Evolutionary conservation across 1,139 yeast genomes (phyloP).

Genomic region (Protomyces inouyei): DNA sequence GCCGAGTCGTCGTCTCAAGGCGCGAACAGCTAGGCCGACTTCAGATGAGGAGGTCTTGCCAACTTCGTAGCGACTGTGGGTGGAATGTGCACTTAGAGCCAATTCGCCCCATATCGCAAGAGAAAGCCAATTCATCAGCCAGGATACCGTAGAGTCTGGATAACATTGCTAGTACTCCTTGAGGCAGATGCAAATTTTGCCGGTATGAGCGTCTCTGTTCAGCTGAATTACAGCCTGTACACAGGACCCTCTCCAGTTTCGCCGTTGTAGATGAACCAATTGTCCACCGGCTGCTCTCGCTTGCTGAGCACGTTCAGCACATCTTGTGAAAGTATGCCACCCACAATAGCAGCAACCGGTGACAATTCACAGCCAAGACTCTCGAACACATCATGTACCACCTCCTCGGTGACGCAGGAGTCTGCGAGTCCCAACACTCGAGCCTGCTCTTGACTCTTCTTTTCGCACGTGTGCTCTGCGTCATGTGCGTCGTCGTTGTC

Average conservation of each 20-base stretch:
- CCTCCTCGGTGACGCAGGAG: constrained; percentile 39
- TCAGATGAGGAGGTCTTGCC: no score
- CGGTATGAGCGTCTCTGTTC: no score
- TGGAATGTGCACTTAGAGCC: no score
- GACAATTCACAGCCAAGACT: constrained; percentile 47
- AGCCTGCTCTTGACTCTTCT: background rate
- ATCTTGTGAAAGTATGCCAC: constrained; percentile 89
- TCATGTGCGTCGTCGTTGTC: background rate
- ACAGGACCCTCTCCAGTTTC: constrained; percentile 36
- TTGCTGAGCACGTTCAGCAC: constrained; percentile 74
- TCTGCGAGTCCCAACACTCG: constrained; percentile 44
- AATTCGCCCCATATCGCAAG: no score
- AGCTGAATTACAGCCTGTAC: background rate
- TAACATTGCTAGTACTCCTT: no score
- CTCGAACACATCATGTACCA: constrained; percentile 19
- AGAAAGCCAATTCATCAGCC: no score
- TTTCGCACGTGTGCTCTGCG: no score
- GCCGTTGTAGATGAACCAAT: constrained; percentile 73
- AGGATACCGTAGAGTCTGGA: no score
- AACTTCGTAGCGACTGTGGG: no score
- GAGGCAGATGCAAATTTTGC: no score
- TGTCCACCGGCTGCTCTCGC: constrained; percentile 76
- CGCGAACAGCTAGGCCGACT: no score
- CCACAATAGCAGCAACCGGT: constrained; percentile 82
- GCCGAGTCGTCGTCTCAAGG: no score